Percentiles rank a stretch among this genome's conserved stretches.
These are phyloP conservation scores for Ganoderma lucidum DNA, from an alignment of 1,284 basidiomycete genomes.

Conservation along the genomic window DNA sequence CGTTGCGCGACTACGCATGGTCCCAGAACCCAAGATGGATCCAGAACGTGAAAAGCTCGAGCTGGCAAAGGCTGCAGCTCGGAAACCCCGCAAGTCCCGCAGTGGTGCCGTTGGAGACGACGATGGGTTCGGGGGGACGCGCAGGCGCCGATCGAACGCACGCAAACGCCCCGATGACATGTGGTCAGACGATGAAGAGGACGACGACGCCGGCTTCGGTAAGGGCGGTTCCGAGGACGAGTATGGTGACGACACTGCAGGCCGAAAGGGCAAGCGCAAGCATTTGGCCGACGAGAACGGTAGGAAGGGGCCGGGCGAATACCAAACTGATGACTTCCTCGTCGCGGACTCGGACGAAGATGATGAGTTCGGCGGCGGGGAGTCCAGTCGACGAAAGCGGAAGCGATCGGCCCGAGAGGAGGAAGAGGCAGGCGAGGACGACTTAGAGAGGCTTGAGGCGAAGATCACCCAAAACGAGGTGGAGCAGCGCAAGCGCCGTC, in stretches of 20 bases:
- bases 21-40: constrained; percentile 74
- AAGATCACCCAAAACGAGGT: constrained; percentile 61
- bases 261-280: constrained; percentile 47
- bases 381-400: constrained; percentile 43
- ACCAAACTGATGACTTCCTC: constrained; percentile 84
- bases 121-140: constrained; percentile 53
- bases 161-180: constrained; percentile 47
- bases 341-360: constrained; percentile 81
- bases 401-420: constrained; percentile 50
- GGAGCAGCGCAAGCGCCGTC: constrained; percentile 52
- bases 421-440: constrained; percentile 61
- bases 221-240: constrained; percentile 66
- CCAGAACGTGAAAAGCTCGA: constrained; percentile 79
- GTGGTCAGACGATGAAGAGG: constrained; percentile 56
- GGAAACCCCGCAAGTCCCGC: constrained; percentile 64
- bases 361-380: constrained; percentile 46
- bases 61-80: constrained; percentile 67
- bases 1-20: constrained; percentile 79
- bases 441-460: constrained; percentile 74
- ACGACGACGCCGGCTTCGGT: constrained; percentile 49
- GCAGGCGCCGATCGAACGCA: constrained; percentile 43
- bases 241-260: constrained; percentile 48
- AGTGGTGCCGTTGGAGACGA: constrained; percentile 55
- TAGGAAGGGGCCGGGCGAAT: constrained; percentile 63
- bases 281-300: constrained; percentile 51